Base-by-base conservation (phyloP, 768 basidiomycete genomes). In the Leucosporidium scottii region DNA sequence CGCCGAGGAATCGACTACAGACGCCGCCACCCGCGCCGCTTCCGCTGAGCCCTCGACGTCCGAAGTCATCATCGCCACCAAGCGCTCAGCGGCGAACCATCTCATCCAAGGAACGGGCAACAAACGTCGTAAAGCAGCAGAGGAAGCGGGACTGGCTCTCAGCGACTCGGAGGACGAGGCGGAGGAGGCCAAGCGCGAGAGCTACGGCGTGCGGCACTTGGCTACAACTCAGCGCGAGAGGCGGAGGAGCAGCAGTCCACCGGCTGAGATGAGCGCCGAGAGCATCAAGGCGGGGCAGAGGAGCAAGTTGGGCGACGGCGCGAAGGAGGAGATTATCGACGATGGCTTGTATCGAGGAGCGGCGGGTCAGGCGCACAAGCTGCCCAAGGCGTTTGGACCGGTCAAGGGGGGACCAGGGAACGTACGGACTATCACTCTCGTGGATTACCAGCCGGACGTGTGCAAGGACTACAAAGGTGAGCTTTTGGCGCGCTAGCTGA, bases 401-500 rank as follows among this genome's bases (percentile, higher is more conserved):
- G 72, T 91, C 88, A 78, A 82, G 87, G 78, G 86, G 79, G 76
- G 85, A 64, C 54, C 82, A 80, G 54, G 88, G 78, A 80, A 97
- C 89, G 67, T 99, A 73, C 84, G 92, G 64, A 93, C 91, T 4
- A 93, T 94, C 56, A 98, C 94, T 5, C 87, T 97, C 66, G 84
- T 90, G 56, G 94, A 99, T 81, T 99, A 97, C 79, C 94, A 99
- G 78, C 94, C 94, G 4, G 94, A 98, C 76, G 94, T 99, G 23
- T 99, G 94, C 80, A 99, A 99, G 79, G 94, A 98, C 79, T 99
- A 99, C 80, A 97, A 96, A 86, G 92, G 92, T 91, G 69, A 65
- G 87, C 83, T 23, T 34, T n/a, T n/a, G n/a, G n/a, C n/a, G n/a
- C n/a, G n/a, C n/a, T 10, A 10, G 31, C 67, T 68, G 67, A 64